Base-by-base conservation (phyloP, 2,329 filamentous ascomycete genomes). In the Lasiodiplodia theobromae region DNA sequence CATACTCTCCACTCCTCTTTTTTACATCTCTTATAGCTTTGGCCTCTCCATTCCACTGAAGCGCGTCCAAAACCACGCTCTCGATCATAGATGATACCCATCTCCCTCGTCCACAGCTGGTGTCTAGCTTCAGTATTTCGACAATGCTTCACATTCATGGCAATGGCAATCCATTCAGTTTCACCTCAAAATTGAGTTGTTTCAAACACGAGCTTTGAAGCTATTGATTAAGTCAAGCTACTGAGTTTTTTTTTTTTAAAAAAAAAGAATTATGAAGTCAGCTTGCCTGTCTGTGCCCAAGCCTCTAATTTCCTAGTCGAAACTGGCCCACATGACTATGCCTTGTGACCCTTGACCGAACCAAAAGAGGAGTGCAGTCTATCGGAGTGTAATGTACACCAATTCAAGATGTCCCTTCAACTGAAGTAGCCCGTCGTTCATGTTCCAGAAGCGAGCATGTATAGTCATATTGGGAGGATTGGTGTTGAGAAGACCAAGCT, bases 51-150 rank as follows among this genome's bases (percentile, higher is more conserved):
- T 40, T 58, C 31, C n/a, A 10, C 37, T 25, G 5, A 44, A 7
- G 38, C 23, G 38, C 23, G 7, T 25, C 44, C 21, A 47, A 16
- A 60, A 47, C 16, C 18, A 47, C 38, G 31, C 57, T 31, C 51
- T 53, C 44, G 37, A 28, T 60, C 23, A 28, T 47, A 44, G 57
- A 47, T n/a, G 57, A 60, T 60, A 60, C 38, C 57, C 57, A 28
- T 53, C 23, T 16, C 57, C 37, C 38, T 58, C 56, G 6, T 44
- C 16, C 11, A 25, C 8, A 18, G 28, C 28, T 31, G 23, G 12
- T 25, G 25, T 28, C 2, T 53, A 8, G 25, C 14, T 18, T 12
- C 23, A 25, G 25, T 18, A 31, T 31, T 11, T 53, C n/a, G 25
- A n/a, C 16, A 31, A 31, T 53, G 14, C 2, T 18, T 53, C 44